Percentiles rank a stretch among this genome's conserved stretches.
Conservation (phyloP, 2,329 filamentous ascomycete species). For the Aureobasidium pullulans region DNA sequence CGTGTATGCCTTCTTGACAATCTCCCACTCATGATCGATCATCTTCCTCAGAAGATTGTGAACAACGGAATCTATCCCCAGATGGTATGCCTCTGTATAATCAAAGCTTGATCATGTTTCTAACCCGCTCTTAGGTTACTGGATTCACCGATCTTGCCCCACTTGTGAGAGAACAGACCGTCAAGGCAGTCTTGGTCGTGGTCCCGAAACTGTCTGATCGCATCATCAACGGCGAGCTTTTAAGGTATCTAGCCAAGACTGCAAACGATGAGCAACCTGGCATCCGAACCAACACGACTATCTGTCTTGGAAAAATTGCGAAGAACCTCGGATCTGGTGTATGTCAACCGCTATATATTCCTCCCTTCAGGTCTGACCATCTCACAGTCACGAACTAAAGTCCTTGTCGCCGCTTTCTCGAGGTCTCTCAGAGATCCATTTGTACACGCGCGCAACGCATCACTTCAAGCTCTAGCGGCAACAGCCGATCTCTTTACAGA, state of each 20-base stretch:
- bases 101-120: conserved; percentile 7
- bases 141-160: conserved; percentile 90
- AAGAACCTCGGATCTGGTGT: conserved; percentile 67
- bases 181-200: conserved; percentile 85
- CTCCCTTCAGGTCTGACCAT: conserved; percentile 20
- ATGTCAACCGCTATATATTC: conserved; percentile 16
- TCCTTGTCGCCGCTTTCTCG: conserved; percentile 85
- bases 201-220: conserved; percentile 86
- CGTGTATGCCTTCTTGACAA: conserved; percentile 87
- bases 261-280: conserved; percentile 96
- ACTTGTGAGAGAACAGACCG: conserved; percentile 86
- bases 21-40: conserved; percentile 83
- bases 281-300: conserved; percentile 96
- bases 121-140: conserved; percentile 55
- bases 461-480: conserved; percentile 75
- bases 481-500: conserved; percentile 82
- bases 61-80: conserved; percentile 97
- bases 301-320: conserved; percentile 92
- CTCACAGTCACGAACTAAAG: conserved; percentile 68
- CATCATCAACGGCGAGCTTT: conserved; percentile 84
- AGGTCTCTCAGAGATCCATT: conserved; percentile 88
- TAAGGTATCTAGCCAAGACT: conserved; percentile 87
- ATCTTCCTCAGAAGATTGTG: conserved; percentile 76
- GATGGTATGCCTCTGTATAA: conserved; percentile 49
- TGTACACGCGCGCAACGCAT: conserved; percentile 84